A percentile compares a stretch with the other conserved stretches of the same genome.
Conservation (phyloP, 345 rosid genomes). For the Syzygium grande region DNA sequence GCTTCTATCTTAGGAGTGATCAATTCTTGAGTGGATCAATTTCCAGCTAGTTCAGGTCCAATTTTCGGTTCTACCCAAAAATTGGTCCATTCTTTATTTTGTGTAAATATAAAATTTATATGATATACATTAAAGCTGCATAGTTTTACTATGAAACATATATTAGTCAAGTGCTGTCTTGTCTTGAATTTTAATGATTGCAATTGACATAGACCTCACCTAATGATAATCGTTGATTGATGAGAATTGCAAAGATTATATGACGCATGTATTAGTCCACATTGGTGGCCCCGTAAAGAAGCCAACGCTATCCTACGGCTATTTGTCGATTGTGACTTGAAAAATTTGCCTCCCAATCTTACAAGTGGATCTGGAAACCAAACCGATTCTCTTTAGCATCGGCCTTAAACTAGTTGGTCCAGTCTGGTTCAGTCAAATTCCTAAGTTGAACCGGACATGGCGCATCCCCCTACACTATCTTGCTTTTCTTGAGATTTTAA, state of each 20-base stretch:
- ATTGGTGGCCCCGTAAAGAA: background rate
- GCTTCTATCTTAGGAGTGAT: background rate
- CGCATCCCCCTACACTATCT: background rate
- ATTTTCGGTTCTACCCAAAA: accelerated
- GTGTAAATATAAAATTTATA: background rate
- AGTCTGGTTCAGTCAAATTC: too few relatives aligned
- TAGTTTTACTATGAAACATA: background rate
- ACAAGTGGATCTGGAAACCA: background rate
- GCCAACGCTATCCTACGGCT: background rate
- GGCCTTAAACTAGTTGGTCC: background rate
- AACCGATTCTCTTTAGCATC: background rate
- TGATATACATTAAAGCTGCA: background rate
- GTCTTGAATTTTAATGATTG: background rate
- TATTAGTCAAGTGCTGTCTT: background rate
- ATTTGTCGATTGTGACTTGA: background rate
- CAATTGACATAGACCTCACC: background rate
- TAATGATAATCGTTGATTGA: background rate
- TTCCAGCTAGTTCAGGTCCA: accelerated
- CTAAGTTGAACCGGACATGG: too few relatives aligned
- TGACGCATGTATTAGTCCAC: background rate
- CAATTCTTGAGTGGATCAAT: background rate
- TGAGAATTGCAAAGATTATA: background rate
- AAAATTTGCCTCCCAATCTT: background rate
- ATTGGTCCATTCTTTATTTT: background rate
- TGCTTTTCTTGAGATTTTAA: background rate